Base-by-base conservation (phyloP, 306 rosid species). In the Medicago arabica region DNA sequence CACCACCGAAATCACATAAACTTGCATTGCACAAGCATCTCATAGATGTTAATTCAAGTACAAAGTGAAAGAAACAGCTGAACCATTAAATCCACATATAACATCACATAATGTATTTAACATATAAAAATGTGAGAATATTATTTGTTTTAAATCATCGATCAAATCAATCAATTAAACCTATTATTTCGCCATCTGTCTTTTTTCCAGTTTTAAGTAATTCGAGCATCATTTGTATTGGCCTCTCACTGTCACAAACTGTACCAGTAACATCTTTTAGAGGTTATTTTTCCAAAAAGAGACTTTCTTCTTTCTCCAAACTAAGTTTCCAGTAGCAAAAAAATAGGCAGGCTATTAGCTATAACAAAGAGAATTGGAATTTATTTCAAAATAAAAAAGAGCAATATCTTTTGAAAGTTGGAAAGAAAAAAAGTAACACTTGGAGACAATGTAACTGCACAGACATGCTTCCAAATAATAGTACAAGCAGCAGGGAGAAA, bases 1-100 rank as follows among this genome's bases (percentile, higher is more conserved):
- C 13, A 28, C 4, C 7, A 66, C 47, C 53, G 77, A 8, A 25
- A 47, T 47, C 59, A 82, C 12, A 40, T 60, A 61, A 64, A n/a
- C 73, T 19, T 81, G 44, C 74, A 54, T 19, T 81, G 44, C 74
- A 54, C 51, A 63, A 54, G 77, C 40, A 53, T 71, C 57, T 51
- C 23, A 23, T 41, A 23, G 73, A 50, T 71, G 59, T 23, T 38
- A 39, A 65, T 53, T 18, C 44, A 53, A 39, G 34, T 67, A 41
- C 49, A 51, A 54, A 54, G 21, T 67, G 19, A 76, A 67, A 40
- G 11, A 17, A 57, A 40, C 46, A 65, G 58, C 54, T n/a, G 60
- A 53, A 51, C 12, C 49, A 67, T 40, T 66, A 41, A 41, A 41
- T n/a, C 74, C 50, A 53, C 38, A 53, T 11, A 71, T 34, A 11